phyloP scores from a whole-genome alignment of 2,329 filamentous ascomycete genomes.

The Trichoderma endophyticum region DNA sequence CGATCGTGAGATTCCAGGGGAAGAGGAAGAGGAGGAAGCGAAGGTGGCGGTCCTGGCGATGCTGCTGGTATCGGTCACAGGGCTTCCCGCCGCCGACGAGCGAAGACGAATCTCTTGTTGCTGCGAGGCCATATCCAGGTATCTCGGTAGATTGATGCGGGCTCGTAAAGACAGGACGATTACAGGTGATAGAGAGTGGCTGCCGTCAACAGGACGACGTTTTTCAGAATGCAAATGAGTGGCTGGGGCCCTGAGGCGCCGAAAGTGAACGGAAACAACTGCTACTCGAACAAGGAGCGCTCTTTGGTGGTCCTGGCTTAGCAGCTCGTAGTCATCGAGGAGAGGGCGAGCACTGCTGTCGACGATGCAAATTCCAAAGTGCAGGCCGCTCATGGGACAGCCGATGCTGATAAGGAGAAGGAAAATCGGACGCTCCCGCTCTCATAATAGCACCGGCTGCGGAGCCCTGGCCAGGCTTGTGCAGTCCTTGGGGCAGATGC shows the following conservation, averaged over 20 bases:
- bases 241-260: constrained; percentile 37
- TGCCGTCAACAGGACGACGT: constrained; percentile 33
- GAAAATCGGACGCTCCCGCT: constrained; percentile 21
- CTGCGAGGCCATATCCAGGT: constrained; percentile 34
- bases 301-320: constrained; percentile 40
- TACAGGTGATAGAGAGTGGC: constrained; percentile 25
- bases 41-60: constrained; percentile 27
- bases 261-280: constrained; percentile 38
- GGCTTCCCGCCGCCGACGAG: constrained; percentile 36
- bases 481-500: constrained; percentile 14
- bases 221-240: constrained; percentile 38
- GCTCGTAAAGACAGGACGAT: background rate
- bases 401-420: constrained; percentile 23
- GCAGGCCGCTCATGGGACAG: constrained; percentile 46
- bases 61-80: constrained; percentile 26
- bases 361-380: constrained; percentile 46
- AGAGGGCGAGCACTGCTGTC: constrained; percentile 46
- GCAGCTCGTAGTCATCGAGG: constrained; percentile 43
- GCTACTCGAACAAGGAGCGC: constrained; percentile 44
- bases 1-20: constrained; percentile 22
- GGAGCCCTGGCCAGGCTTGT: constrained; percentile 8
- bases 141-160: constrained; percentile 27
- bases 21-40: constrained; percentile 22
- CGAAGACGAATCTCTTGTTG: constrained; percentile 37
- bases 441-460: constrained; percentile 21